Base-by-base conservation (phyloP, 768 basidiomycete genomes). In the Arthromyces matolae region DNA sequence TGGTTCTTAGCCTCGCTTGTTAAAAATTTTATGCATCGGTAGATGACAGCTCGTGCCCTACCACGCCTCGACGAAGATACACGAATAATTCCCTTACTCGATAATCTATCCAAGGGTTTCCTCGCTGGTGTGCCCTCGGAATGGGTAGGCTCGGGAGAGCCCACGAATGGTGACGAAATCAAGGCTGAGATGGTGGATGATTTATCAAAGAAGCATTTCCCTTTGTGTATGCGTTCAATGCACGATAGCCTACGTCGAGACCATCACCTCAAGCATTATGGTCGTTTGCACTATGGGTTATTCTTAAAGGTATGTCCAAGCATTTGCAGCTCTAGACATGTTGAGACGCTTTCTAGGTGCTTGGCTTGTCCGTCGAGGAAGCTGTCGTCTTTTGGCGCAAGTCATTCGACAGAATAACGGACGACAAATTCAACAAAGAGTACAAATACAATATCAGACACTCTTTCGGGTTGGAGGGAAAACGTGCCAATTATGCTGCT, bases 381-480 rank as follows among this genome's bases (percentile, higher is more conserved):
- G 93, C 96, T 1, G 64, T 97, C 38, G 69, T 78, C 8, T 99
- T 96, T 67, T 99, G 96, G 96, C 75, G 91, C 45, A 89, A 84
- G 61, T 84, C 89, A 20, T 96, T 95, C 63, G 81, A 73, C 52
- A 72, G 69, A 22, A 81, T 91, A 45, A 82, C 85, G 8, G 95
- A 97, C 49, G 93, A 97, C 69, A 86, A 92, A 64, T 99, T 98
- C 69, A 95, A 94, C 73, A 99, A 98, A 63, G 89, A 96, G 62
- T 86, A 97, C 76, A 86, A 83, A 58, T 99, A 99, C 65, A 99
- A 98, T 55, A 93, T 99, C 58, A 84, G 95, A 36, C 96, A 99
- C 64, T 84, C 83, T 4, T 99, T 84, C 59, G 96, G 96, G 29
- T 70, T 96, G 42, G 96, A 98, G 63, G 96, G 96, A 8, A 91